Evolutionary conservation across 805 yeast species (phyloP), one percentile per base, ranked within the genome.

Genomic region (Starmerella bombicola): DNA sequence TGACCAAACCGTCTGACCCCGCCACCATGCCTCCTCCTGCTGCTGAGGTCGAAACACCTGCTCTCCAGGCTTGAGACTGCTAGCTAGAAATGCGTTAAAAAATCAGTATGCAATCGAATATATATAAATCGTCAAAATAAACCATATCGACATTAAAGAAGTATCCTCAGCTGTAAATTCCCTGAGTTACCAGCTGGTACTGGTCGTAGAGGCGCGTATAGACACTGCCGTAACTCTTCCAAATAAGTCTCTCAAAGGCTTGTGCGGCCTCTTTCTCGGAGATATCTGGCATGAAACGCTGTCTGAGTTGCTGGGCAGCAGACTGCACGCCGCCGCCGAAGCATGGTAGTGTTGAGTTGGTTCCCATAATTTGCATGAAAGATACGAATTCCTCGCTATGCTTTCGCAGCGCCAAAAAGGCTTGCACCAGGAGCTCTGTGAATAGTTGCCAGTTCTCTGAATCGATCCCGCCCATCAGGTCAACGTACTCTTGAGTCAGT

Each of bases 171-270:
- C 47, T 47, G 59, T 84, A 91, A 21, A 91, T 91, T 33, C 98
- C 98, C 63, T 91, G 98, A 0, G 97, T 86, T 36, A 85, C 63
- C 59, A 91, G 65, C 61, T 91, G 98, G 65, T 81, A 91, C 58
- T 88, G 97, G 58, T 91, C 98, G 56, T 91, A 91, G 24, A 91
- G 65, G 50, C 95, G 68, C 1, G 98, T 91, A 63, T 85, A 91
- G 49, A 82, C 71, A 55, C 91, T 83, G 10, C 93, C 93, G 43
- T 80, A 54, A 53, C 95, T 82, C 61, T 80, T 86, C 29, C 74
- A 80, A 22, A 91, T 78, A 51, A 91, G 64, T 43, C 66, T 73
- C 42, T 84, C 97, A 15, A 91, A 95, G 59, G 80, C 86, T 1
- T 64, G 63, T 49, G 80, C 93, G 37, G 76, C 69, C 37, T 82